Evolutionary conservation across 2,329 filamentous ascomycete species (phyloP).

Genomic region (Macrophomina tecta): DNA sequence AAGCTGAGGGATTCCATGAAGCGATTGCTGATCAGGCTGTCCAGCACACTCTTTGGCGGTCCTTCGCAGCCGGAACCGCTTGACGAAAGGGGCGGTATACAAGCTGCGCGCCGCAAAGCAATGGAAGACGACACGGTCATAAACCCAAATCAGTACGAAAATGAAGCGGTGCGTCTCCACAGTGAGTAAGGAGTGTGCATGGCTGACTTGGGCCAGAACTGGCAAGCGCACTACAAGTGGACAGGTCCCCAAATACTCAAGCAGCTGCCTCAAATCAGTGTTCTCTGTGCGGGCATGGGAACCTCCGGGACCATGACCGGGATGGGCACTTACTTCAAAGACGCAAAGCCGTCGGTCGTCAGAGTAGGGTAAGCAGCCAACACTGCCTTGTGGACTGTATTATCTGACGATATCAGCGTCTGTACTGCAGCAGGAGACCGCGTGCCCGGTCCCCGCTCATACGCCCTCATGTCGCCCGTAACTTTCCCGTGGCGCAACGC

Average conservation of each 20-base stretch:
- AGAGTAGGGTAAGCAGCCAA: conserved; percentile 9
- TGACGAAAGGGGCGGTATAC: conserved; percentile 61
- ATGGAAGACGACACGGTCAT: conserved; percentile 51
- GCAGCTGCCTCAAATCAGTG: conserved; percentile 62
- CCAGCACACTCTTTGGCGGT: conserved; percentile 62
- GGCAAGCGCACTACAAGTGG: conserved; percentile 63
- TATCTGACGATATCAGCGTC: conserved; percentile 48
- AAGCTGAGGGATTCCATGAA: no score
- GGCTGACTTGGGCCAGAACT: conserved; percentile 49
- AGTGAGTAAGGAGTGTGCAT: not conserved
- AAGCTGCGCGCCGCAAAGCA: conserved; percentile 52
- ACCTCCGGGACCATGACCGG: conserved; percentile 55
- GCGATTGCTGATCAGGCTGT: not conserved
- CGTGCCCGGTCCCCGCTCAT: conserved; percentile 64
- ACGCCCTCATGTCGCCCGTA: conserved; percentile 56
- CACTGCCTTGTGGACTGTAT: not conserved
- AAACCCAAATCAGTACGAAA: conserved; percentile 65
- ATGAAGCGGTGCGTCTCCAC: conserved; percentile 45
- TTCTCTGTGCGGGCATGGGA: conserved; percentile 64
- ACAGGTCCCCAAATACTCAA: conserved; percentile 64
- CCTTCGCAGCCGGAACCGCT: conserved; percentile 63
- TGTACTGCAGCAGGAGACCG: conserved; percentile 64
- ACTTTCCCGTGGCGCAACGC: conserved; percentile 65
- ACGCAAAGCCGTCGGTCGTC: conserved; percentile 48
- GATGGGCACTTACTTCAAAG: conserved; percentile 56